Evolutionary conservation across 768 basidiomycete species (phyloP).

Genomic region (Scleroderma citrinum): DNA sequence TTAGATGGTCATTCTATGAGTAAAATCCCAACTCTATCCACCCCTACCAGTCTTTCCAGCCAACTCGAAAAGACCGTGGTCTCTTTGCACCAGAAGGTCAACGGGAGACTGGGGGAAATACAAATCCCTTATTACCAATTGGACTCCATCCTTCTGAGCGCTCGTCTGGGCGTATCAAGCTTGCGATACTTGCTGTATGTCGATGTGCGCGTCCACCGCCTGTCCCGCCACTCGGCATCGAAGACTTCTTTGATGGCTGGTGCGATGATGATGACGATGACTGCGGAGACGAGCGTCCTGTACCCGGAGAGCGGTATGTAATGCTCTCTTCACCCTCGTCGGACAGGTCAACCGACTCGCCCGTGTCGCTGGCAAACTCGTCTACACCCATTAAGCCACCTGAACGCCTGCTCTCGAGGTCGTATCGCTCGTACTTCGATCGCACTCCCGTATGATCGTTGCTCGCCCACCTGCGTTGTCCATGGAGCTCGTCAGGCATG

Average conservation of each 20-base stretch:
- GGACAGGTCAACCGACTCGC: constrained; percentile 50
- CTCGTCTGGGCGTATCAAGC: constrained; percentile 72
- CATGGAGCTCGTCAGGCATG: constrained; percentile 76
- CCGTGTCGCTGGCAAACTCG: constrained; percentile 29
- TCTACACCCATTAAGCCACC: constrained; percentile 23
- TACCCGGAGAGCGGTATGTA: constrained; percentile 60
- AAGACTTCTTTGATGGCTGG: constrained; percentile 15
- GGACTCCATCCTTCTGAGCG: constrained; percentile 79
- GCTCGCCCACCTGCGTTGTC: constrained; percentile 39
- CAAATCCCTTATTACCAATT: constrained; percentile 49
- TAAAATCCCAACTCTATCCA: neutral
- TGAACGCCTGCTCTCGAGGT: constrained; percentile 50
- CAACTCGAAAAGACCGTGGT: no score
- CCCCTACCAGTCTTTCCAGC: neutral
- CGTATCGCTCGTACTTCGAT: constrained; percentile 74
- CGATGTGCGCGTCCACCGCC: constrained; percentile 46
- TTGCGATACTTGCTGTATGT: constrained; percentile 82
- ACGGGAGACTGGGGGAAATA: constrained; percentile 37
- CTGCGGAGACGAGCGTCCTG: neutral
- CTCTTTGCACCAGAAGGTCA: constrained; percentile 3
- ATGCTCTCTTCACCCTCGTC: constrained; percentile 62
- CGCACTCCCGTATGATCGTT: neutral
- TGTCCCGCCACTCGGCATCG: constrained; percentile 12
- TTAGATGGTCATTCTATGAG: constrained; percentile 1
- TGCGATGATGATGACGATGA: constrained; percentile 4